phyloP scores from a whole-genome alignment of 2,329 filamentous ascomycete species.

The Biscogniauxia marginata region DNA sequence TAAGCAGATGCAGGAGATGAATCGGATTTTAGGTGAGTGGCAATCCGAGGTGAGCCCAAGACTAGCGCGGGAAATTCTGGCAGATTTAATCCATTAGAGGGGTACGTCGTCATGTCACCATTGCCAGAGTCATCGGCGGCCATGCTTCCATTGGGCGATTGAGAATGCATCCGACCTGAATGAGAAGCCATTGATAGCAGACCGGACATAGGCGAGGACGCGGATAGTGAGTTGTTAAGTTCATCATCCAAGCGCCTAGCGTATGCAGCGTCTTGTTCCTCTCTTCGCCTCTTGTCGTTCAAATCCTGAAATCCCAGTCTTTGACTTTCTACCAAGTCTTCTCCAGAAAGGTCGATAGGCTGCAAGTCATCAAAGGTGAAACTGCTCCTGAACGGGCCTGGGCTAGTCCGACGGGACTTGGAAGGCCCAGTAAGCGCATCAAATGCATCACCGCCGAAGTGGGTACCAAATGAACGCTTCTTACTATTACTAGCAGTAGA shows the following conservation, averaged over 20 bases:
- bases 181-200: neutral
- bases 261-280: conserved; percentile 31
- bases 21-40: neutral
- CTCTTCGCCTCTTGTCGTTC: conserved; percentile 36
- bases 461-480: conserved; percentile 29
- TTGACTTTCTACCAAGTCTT: conserved; percentile 23
- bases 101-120: neutral
- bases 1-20: neutral
- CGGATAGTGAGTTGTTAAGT: conserved; percentile 5
- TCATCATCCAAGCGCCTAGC: conserved; percentile 21
- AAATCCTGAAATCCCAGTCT: conserved; percentile 39
- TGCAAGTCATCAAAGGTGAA: neutral
- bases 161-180: conserved; percentile 9
- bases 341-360: conserved; percentile 44
- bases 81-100: neutral
- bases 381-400: conserved; percentile 14
- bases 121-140: neutral
- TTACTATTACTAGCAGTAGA: conserved; percentile 6
- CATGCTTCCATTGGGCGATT: neutral
- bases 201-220: neutral
- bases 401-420: conserved; percentile 37
- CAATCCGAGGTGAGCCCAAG: neutral
- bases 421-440: conserved; percentile 3
- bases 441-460: conserved; percentile 15
- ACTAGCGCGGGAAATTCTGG: neutral